Base-by-base conservation (phyloP, 805 yeast genomes). In the Candida pini region DNA sequence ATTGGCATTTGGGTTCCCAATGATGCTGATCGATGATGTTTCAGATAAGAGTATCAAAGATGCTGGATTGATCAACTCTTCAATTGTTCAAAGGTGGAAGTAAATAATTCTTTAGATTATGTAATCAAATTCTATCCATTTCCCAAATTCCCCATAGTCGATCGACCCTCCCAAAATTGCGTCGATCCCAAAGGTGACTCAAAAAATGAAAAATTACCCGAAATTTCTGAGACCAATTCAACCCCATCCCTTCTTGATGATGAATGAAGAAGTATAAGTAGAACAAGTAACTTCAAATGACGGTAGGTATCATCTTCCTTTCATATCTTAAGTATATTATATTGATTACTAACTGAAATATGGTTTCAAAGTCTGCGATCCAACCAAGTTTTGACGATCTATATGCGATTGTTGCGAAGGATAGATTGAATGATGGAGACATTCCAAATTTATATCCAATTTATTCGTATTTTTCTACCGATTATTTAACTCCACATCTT, bases 1-100 rank as follows among this genome's bases (percentile, higher is more conserved):
- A 4, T 68, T 89, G 41, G 83, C 83, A 36, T 77, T 83, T 43
- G 77, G 95, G 0, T 86, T 86, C 64, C 97, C 97, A 8, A 79
- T 83, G 19, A 73, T 76, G 54, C 76, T 81, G 18, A 73, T 90
- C 26, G 79, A 72, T 34, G 77, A 71, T 32, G 77, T 82, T 38
- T 62, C 67, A 28, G 64, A 62, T 9, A 53, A 68, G 25, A 71
- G 82, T 2, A 75, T 90, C 31, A 73, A 71, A 37, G 87, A 78
- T 19, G 92, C 94, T 4, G 86, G 86, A 22, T 66, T 87, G 43
- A 71, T 73, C 33, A 85, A 85, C 47, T 75, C 97, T 2, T 96
- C 86, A n/a, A 78, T 89, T 20, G 86, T 89, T 13, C 97, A 87
- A 60, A 79, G 92, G 63, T 84, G 94, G 92, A 67, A 53, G 29